These are phyloP conservation scores for Collybia sordida DNA, from an alignment of 768 basidiomycete genomes.

Conservation along the genomic window DNA sequence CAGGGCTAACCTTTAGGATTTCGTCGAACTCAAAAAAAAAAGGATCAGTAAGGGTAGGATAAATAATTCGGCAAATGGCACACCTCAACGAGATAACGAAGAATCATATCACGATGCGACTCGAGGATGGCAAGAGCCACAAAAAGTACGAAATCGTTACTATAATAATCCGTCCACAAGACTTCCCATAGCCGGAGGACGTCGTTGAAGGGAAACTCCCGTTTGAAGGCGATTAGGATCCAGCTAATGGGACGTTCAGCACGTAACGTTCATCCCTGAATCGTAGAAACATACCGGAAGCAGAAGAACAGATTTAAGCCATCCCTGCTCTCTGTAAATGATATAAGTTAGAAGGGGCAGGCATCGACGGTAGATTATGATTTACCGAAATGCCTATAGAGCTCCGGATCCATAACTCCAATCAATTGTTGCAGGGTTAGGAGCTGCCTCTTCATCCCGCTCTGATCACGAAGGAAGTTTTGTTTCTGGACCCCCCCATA, in stretches of 20 bases:
- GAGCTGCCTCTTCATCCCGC: constrained; percentile 96
- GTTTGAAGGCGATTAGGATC: constrained; percentile 93
- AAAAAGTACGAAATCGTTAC: constrained; percentile 86
- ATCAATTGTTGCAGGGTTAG: constrained; percentile 88
- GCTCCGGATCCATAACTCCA: constrained; percentile 91
- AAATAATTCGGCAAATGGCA: constrained; percentile 3
- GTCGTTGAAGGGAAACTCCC: constrained; percentile 92
- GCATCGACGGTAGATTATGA: background rate
- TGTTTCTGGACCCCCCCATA: constrained; percentile 58
- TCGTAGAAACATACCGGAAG: constrained; percentile 67
- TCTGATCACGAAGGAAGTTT: constrained; percentile 95
- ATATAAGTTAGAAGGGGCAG: background rate
- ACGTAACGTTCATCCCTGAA: background rate
- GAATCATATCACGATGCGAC: constrained; percentile 91
- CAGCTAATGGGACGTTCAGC: constrained; percentile 49
- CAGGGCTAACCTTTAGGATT: constrained; percentile 57
- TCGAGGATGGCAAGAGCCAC: constrained; percentile 93
- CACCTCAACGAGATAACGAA: constrained; percentile 94
- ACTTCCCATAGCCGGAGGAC: constrained; percentile 93
- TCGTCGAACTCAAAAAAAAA: constrained; percentile 67
- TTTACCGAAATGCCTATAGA: constrained; percentile 86
- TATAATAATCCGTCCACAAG: constrained; percentile 90
- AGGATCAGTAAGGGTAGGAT: constrained; percentile 4
- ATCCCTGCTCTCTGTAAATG: constrained; percentile 76
- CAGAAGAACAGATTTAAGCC: constrained; percentile 96